Base-by-base conservation (phyloP, 805 yeast species). In the Candida ascalaphidarum region DNA sequence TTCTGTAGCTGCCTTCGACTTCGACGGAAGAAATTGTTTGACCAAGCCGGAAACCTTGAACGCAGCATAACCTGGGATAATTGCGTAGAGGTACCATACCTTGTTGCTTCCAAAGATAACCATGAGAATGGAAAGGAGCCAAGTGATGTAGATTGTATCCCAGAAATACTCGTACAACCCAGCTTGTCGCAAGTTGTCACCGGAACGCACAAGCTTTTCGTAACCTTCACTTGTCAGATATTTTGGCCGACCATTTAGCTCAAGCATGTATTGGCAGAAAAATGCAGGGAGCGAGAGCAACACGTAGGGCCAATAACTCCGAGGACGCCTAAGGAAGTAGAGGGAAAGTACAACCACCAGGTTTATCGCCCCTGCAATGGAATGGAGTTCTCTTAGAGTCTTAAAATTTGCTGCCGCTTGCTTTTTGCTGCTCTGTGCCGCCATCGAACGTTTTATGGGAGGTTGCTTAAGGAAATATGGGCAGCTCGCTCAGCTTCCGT, bases 91-190 rank as follows among this genome's bases (percentile, higher is more conserved):
- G 40, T 60, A 61, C 85, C 85, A 82, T 7, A 72, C 74, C 43
- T 65, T 64, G 46, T 71, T 71, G 23, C 69, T 47, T 5, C 86
- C 86, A 21, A 70, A 41, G 0, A 71, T 14, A 5, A 71, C 40
- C 59, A 74, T 68, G 28, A 77, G 51, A 1, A 77, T 30, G 37
- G 75, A 74, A 37, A 74, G 58, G 13, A 68, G 40, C 67, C 78
- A 65, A 3, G 86, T 78, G 25, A 81, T 49, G 44, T 81, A 81
- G 34, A 81, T 56, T 9, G 79, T 49, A 44, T 81, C 92, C 45
- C 77, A 77, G 62, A 80, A 55, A 57, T 77, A 80, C 50, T 81
- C 89, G 21, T 77, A 77, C 22, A 81, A 58, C 0, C 92, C 92
- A 3, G 52, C 45, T 34, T 72, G 81, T 31, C 52, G 52, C 33